Percentiles rank a stretch among this genome's conserved stretches.
These are phyloP conservation scores for Pilasporangium apinafurcum DNA, from an alignment of 352 stramenopile genomes.

Conservation along the genomic window DNA sequence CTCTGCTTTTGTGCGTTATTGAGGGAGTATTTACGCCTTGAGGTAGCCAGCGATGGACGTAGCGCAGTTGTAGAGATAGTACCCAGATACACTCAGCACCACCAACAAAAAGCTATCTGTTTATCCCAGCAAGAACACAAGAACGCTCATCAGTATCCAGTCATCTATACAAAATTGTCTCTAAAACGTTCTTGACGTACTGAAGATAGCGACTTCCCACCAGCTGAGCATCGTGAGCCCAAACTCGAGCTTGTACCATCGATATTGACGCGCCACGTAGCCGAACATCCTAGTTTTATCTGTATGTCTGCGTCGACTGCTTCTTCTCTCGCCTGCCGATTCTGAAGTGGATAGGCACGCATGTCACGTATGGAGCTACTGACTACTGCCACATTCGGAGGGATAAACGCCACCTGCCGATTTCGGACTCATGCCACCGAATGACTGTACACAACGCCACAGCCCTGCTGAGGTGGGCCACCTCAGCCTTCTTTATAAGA, in stretches of 20 bases:
- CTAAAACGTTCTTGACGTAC: constrained; percentile 26
- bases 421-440: too few relatives aligned
- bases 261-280: constrained; percentile 59
- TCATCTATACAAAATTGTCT: not conserved
- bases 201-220: constrained; percentile 80
- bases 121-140: not conserved
- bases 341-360: too few relatives aligned
- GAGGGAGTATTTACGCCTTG: constrained; percentile 8
- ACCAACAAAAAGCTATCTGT: constrained; percentile 69
- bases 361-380: too few relatives aligned
- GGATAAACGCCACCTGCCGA: too few relatives aligned
- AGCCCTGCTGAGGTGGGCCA: too few relatives aligned
- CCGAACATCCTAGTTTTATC: constrained; percentile 44
- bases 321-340: too few relatives aligned
- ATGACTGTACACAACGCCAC: too few relatives aligned
- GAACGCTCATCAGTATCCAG: not conserved
- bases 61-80: constrained; percentile 73
- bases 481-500: too few relatives aligned
- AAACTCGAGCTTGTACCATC: constrained; percentile 87
- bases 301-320: not conserved
- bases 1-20: not conserved
- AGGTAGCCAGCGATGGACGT: constrained; percentile 40
- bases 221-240: constrained; percentile 78
- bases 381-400: too few relatives aligned
- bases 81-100: constrained; percentile 60